phyloP scores from a whole-genome alignment of 176 grass and related monocot species.

The Cenchrus fungigraminus region DNA sequence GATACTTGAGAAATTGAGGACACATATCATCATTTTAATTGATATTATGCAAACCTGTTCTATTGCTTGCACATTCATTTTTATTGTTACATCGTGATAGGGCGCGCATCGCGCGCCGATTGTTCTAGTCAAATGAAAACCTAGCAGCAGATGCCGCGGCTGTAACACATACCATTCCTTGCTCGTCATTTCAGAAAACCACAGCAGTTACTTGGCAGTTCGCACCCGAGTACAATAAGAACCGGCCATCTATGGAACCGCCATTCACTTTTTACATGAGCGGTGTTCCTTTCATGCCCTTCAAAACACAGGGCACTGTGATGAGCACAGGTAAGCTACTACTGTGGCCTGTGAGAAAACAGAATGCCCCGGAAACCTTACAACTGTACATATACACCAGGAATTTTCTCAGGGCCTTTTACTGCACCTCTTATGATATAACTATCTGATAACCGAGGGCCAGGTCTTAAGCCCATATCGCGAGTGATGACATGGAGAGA shows the following conservation, averaged over 20 bases:
- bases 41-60: too few species aligned
- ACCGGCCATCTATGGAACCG: not conserved
- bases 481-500: constrained; percentile 75
- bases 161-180: not conserved
- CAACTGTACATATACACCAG: constrained; percentile 4
- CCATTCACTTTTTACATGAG: not conserved
- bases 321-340: not conserved
- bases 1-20: too few species aligned
- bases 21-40: too few species aligned
- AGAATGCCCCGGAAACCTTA: not conserved
- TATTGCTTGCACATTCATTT: too few species aligned
- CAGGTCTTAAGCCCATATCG: constrained; percentile 74
- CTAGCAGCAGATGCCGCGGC: not conserved
- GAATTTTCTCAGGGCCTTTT: not conserved
- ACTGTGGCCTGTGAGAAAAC: not conserved
- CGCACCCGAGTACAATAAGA: not conserved
- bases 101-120: too few species aligned
- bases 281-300: constrained; percentile 26
- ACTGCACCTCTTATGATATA: not conserved
- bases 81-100: too few species aligned
- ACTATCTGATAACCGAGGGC: not conserved
- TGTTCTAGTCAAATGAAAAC: not conserved
- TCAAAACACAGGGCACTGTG: constrained; percentile 35
- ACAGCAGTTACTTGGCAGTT: not conserved
- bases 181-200: not conserved